Base-by-base conservation (phyloP, 495 filamentous ascomycete species). In the Aspergillus taichungensis region DNA sequence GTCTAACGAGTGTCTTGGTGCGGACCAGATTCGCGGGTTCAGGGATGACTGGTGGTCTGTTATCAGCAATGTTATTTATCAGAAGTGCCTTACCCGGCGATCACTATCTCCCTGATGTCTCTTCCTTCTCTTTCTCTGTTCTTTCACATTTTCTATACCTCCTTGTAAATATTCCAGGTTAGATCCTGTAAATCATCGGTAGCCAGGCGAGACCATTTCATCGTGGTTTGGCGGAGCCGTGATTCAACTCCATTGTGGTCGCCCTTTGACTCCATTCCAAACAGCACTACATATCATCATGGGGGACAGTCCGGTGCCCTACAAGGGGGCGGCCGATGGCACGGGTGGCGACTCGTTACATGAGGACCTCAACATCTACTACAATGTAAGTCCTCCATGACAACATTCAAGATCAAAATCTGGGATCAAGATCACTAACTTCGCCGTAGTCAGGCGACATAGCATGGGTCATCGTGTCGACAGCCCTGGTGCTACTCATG, bases 401-500 rank as follows among this genome's bases (percentile, higher is more conserved):
- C 33, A 14, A 13, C 13, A 5, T 37, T 39, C 30, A 11, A 13
- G 6, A 31, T 39, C 30, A 11, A 13, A 6, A 31, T n/a, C 34
- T 13, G 5, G 36, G n/a, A 8, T 32, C 32, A 27, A 13, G 9
- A 29, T 8, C 13, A 12, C 54, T 54, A 46, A 66, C 39, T 42
- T 40, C 45, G 30, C 46, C 29, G 34, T 44, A 95, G 83, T 71
- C 79, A 44, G 92, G 92, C 50, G 87, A 97, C 69, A 88, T 95
- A 46, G 85, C 87, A 14, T 98, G 87, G 87, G 82, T 96, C 66
- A 75, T 97, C 49, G 84, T 81, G 6, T 78, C 85, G 8, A 86
- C 92, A 8, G 91, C 88, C 11, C 79, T 98, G 12, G 91, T 98
- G 45, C 67, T 98, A 54, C 80, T 97, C 60, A 98, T 98, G 92